A percentile compares a stretch with the other conserved stretches of the same genome.
These are phyloP conservation scores for Lyophyllum decastes DNA, from an alignment of 768 basidiomycete genomes.

Conservation along the genomic window DNA sequence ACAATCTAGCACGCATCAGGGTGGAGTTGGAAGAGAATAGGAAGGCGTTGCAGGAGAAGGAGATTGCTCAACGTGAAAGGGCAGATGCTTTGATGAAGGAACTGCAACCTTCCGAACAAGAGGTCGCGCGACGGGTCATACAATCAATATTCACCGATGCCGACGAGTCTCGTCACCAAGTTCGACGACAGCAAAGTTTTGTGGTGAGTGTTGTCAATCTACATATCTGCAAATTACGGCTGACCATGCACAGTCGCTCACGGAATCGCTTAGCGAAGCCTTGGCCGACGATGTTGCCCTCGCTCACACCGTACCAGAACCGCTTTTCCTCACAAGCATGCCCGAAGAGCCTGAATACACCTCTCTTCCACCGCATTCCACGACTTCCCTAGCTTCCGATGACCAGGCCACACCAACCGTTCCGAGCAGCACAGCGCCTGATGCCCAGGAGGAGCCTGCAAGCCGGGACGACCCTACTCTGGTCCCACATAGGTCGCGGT, in stretches of 20 bases:
- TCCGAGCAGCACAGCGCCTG: background rate
- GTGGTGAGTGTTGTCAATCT: slow-evolving; percentile 41
- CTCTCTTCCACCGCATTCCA: slow-evolving; percentile 1
- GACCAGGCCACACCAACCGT: slow-evolving; percentile 12
- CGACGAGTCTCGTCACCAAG: slow-evolving; percentile 44
- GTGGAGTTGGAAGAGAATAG: slow-evolving; percentile 67
- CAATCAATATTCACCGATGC: slow-evolving; percentile 64
- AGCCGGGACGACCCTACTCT: slow-evolving; percentile 11
- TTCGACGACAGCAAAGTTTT: slow-evolving; percentile 60
- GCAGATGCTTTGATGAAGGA: slow-evolving; percentile 60
- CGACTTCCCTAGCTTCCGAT: slow-evolving; percentile 5
- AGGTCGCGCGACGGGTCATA: slow-evolving; percentile 66
- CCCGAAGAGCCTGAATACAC: slow-evolving; percentile 29
- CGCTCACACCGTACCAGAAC: slow-evolving; percentile 34
- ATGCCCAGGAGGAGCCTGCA: background rate
- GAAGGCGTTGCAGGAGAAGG: slow-evolving; percentile 57
- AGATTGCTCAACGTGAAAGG: slow-evolving; percentile 48
- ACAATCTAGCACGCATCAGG: slow-evolving; percentile 55
- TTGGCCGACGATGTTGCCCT: slow-evolving; percentile 48
- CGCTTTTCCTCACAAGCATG: slow-evolving; percentile 34
- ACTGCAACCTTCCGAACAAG: slow-evolving; percentile 60
- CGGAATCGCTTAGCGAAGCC: slow-evolving; percentile 57
- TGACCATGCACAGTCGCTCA: slow-evolving; percentile 40
- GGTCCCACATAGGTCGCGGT: slow-evolving; percentile 23
- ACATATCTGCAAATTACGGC: background rate